These are phyloP conservation scores for Leccinum variicolor DNA, from an alignment of 768 basidiomycete genomes.

Conservation along the genomic window DNA sequence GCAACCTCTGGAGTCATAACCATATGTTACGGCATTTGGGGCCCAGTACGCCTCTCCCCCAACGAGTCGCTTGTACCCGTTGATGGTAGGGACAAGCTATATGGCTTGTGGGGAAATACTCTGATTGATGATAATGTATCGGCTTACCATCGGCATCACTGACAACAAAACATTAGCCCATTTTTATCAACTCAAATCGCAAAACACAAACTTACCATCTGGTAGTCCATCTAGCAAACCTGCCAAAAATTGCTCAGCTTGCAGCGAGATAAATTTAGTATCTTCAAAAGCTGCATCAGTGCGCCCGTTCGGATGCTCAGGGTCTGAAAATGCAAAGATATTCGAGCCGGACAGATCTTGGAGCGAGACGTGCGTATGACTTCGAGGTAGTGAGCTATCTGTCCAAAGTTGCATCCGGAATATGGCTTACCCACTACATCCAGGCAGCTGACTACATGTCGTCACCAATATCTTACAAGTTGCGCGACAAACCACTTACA, in stretches of 20 bases:
- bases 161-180: not conserved
- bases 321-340: constrained; percentile 69
- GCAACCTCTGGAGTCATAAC: constrained; percentile 92
- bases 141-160: constrained; percentile 80
- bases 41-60: constrained; percentile 95
- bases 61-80: constrained; percentile 95
- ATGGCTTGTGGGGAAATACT: not conserved
- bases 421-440: constrained; percentile 78
- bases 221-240: constrained; percentile 87
- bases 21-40: constrained; percentile 89
- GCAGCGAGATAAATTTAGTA: constrained; percentile 77
- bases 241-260: constrained; percentile 91
- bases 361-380: constrained; percentile 91
- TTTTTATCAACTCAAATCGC: not conserved
- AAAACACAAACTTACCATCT: constrained; percentile 56
- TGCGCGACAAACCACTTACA: constrained; percentile 42
- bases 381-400: constrained; percentile 25
- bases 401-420: constrained; percentile 8
- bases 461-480: constrained; percentile 1
- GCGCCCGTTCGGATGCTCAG: constrained; percentile 61
- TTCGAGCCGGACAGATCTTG: constrained; percentile 67
- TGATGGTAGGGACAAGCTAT: constrained; percentile 85
- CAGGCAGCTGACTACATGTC: constrained; percentile 64
- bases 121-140: not conserved
- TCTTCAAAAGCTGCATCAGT: constrained; percentile 73